Conservation (phyloP, 2,329 filamentous ascomycete genomes). For the Thermothelomyces thermophilus region DNA sequence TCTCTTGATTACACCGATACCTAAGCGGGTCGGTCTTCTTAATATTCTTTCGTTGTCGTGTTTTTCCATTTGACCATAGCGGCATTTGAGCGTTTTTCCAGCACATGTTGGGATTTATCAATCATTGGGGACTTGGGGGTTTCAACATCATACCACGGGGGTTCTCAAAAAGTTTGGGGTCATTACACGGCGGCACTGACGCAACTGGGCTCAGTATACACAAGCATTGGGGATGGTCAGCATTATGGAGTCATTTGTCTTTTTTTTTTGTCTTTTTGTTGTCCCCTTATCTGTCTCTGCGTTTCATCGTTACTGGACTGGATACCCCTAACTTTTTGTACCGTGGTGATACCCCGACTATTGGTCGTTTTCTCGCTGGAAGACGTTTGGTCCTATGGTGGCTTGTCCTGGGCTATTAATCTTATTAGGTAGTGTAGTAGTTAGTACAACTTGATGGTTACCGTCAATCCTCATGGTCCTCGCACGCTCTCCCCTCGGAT, state of each 20-base stretch:
- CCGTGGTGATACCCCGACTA: neutral
- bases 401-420: neutral
- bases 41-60: no score
- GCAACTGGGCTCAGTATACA: neutral
- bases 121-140: no score
- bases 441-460: constrained; percentile 4
- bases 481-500: no score
- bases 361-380: no score
- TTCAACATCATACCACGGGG: neutral
- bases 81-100: no score
- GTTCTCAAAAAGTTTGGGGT: neutral
- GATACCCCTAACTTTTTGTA: neutral
- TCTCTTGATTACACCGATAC: no score
- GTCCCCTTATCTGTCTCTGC: neutral
- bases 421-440: constrained; percentile 7
- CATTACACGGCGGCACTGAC: neutral
- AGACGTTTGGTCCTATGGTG: no score
- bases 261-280: neutral
- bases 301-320: neutral
- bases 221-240: neutral
- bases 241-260: neutral
- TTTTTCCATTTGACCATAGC: no score
- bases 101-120: no score
- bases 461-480: neutral
- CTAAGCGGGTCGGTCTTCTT: no score